A percentile compares a stretch with the other conserved stretches of the same genome.
Evolutionary conservation across 768 basidiomycete genomes (phyloP).

Genomic region (Leccinum variicolor): DNA sequence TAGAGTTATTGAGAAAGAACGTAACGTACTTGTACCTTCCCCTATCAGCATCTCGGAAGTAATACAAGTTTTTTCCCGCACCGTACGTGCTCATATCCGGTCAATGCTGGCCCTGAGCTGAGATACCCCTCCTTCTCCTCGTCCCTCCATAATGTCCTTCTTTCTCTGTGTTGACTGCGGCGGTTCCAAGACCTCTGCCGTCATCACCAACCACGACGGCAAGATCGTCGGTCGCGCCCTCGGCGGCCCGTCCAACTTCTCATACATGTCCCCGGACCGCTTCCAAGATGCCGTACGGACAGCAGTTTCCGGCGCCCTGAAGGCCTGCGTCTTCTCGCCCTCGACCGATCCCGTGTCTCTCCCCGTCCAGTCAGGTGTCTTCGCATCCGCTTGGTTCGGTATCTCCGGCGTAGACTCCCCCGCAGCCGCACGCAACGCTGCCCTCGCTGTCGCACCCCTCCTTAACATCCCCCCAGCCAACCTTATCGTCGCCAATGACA

Average conservation of each 20-base stretch:
- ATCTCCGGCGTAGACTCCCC: conserved; percentile 80
- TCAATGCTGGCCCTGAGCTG: not conserved
- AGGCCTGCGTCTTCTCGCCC: conserved; percentile 38
- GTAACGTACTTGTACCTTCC: no score
- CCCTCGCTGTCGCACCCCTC: conserved; percentile 50
- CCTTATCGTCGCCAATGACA: conserved; percentile 75
- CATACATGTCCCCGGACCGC: conserved; percentile 64
- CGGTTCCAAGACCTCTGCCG: conserved; percentile 83
- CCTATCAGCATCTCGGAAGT: no score
- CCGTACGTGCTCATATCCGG: not conserved
- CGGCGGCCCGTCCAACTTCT: conserved; percentile 82
- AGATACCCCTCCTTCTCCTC: not conserved
- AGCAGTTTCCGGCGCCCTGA: conserved; percentile 55
- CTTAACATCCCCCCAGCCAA: conserved; percentile 53
- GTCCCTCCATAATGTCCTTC: conserved; percentile 42
- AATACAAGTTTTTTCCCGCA: no score
- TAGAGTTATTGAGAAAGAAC: no score
- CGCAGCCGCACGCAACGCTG: conserved; percentile 54
- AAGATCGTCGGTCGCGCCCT: conserved; percentile 61
- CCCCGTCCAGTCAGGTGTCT: conserved; percentile 38
- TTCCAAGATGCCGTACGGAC: conserved; percentile 53
- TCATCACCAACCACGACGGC: conserved; percentile 57
- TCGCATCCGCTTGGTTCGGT: conserved; percentile 79
- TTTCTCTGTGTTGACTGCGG: conserved; percentile 87
- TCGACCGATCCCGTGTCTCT: conserved; percentile 35